Evolutionary conservation across 2,329 filamentous ascomycete species (phyloP), one percentile per base, ranked within the genome.

Genomic region (Ascochyta koolunga): DNA sequence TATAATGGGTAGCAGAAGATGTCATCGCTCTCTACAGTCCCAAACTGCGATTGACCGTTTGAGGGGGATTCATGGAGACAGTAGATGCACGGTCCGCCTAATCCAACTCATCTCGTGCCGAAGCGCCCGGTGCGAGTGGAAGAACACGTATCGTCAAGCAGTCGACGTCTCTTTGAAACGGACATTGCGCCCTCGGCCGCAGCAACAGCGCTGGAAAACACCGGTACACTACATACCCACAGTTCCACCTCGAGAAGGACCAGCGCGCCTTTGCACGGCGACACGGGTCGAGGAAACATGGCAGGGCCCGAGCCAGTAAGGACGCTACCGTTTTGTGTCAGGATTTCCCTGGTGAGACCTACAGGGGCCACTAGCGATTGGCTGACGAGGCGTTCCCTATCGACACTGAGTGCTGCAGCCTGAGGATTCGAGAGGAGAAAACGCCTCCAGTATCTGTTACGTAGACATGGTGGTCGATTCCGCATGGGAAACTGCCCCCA

Each of bases 271-370:
- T 25, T 45, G 39, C 33, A 35, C 21, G 22, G 22, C 36, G 15
- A 45, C 45, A 35, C 35, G 40, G 39, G 16, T 36, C 24, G 42
- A 42, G 42, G 43, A 56, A 50, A 38, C 42, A 42, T 42, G 48
- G 47, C 45, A 43, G 38, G 31, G 47, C 53, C 37, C 47, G 53
- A 51, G 53, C 53, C 52, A 56, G 46, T 51, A 47, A 50, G 42
- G 41, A 50, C 31, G 42, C 53, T 47, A 47, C 46, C 47, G 53
- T 56, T 56, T 50, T 45, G 53, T 51, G 53, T 56, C 53, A 56
- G 53, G 53, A 46, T 56, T 43, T 56, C 46, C 46, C 42, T 56
- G 53, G 53, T 56, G 42, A 56, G 53, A 56, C 53, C 31, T 44
- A 27, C 53, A 56, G 53, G 53, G 53, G 38, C 47, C 36, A 27